phyloP scores from a whole-genome alignment of 148 eudicot species.

The Polygonum aviculare region DNA sequence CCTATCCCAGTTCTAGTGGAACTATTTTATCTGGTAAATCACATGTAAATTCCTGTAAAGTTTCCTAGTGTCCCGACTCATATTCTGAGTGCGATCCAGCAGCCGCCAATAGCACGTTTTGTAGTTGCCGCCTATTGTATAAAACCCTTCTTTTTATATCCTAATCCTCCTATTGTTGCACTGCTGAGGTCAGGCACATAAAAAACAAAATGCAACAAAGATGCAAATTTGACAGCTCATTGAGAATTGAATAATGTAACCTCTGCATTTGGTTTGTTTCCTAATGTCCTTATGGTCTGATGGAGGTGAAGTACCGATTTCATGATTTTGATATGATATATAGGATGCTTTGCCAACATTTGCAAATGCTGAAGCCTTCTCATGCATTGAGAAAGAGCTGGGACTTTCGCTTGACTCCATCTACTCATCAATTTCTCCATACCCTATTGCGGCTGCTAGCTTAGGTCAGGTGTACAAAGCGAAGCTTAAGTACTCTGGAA shows the following conservation, averaged over 20 bases:
- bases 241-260: constrained; percentile 1
- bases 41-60: neutral
- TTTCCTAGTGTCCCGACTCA: neutral
- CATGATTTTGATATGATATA: constrained; percentile 17
- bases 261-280: neutral
- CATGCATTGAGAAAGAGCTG: constrained; percentile 86
- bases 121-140: neutral
- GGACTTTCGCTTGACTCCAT: constrained; percentile 73
- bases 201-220: neutral
- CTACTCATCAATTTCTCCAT: constrained; percentile 73
- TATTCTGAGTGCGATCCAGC: neutral
- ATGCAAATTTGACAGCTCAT: neutral
- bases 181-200: neutral
- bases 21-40: neutral
- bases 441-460: constrained; percentile 98
- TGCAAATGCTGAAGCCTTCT: constrained; percentile 82
- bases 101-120: neutral
- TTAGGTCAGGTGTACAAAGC: constrained; percentile 99
- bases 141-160: neutral
- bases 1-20: neutral
- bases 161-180: neutral
- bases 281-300: neutral
- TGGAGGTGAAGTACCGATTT: constrained; percentile 1
- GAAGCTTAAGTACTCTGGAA: constrained; percentile 72
- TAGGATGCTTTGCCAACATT: constrained; percentile 99